A percentile compares a stretch with the other conserved stretches of the same genome.
phyloP scores from a whole-genome alignment of 2,329 filamentous ascomycete genomes.

The Calonectria leucothoes region DNA sequence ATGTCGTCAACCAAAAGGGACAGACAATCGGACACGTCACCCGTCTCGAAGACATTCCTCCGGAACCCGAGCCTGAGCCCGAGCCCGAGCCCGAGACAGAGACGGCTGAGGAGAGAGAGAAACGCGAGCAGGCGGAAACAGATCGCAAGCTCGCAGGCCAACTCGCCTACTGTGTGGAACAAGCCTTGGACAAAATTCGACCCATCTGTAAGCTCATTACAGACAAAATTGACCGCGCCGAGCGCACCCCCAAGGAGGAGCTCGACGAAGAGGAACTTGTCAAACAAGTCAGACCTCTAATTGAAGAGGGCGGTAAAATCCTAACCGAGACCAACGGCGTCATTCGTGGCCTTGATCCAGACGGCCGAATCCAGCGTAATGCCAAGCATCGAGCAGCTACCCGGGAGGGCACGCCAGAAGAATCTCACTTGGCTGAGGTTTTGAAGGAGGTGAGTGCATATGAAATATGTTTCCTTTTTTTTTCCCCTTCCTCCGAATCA shows the following conservation, averaged over 20 bases:
- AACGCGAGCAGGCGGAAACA: slow-evolving; percentile 67
- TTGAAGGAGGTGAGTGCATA: slow-evolving; percentile 75
- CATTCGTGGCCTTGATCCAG: slow-evolving; percentile 89
- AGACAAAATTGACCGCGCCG: slow-evolving; percentile 83
- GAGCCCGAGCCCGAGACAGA: slow-evolving; percentile 50
- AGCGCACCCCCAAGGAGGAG: slow-evolving; percentile 85
- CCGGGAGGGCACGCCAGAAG: slow-evolving; percentile 75
- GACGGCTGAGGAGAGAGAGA: slow-evolving; percentile 56
- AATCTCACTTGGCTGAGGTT: slow-evolving; percentile 84
- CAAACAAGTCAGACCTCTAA: slow-evolving; percentile 85
- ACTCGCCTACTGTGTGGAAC: slow-evolving; percentile 78
- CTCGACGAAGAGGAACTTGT: slow-evolving; percentile 92
- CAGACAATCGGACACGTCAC: slow-evolving; percentile 75
- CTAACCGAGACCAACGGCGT: slow-evolving; percentile 88
- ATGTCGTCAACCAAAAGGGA: slow-evolving; percentile 77
- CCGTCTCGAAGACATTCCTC: slow-evolving; percentile 69
- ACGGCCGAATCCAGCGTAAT: slow-evolving; percentile 85
- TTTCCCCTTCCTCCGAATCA: no score
- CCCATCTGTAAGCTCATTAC: slow-evolving; percentile 90
- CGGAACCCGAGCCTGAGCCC: slow-evolving; percentile 58
- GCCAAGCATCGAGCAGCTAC: slow-evolving; percentile 84
- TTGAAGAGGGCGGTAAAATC: slow-evolving; percentile 86
- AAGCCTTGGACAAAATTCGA: slow-evolving; percentile 85
- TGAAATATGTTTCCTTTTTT: neutral
- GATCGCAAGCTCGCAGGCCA: slow-evolving; percentile 83